Evolutionary conservation across 768 basidiomycete genomes (phyloP), one percentile per base, ranked within the genome.

Genomic region (Scleroderma citrinum): DNA sequence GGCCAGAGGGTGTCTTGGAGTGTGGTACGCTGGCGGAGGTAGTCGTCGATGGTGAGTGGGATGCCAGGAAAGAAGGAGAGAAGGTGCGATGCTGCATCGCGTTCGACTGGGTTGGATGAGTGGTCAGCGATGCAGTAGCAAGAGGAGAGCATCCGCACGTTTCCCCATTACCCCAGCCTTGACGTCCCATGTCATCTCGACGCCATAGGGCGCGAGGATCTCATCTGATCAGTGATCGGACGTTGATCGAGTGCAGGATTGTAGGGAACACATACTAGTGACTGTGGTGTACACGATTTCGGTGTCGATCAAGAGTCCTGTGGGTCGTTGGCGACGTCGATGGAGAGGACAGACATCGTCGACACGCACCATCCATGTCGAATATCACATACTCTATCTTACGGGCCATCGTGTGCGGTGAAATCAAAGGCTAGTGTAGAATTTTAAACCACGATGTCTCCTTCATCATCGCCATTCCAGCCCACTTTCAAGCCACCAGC

Each of bases 81-180:
- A 8, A 89, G 78, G 55, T 88, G 75, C n/a, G 70, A 66, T 3
- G 78, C 77, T 2, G 85, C 78, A 39, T 76, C 78, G 32, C 71
- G 66, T 68, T 86, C 83, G 50, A 85, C 91, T 87, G 53, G 41
- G 38, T 21, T 5, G n/a, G 34, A 14, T 6, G 26, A 30, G 17
- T 54, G 41, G 21, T 34, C 16, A 19, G 37, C 20, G 10, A 17
- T 23, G 12, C 23, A 20, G 12, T 40, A 23, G 31, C 11, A 35
- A 29, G n/a, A 16, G 21, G 24, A 37, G 23, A 39, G 20, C 24
- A 43, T 19, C 38, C 73, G 47, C 42, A 88, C 89, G 79, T 72
- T 85, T 87, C 47, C 90, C 90, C 90, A 92, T 92, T 49, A 86
- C 78, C 0, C 84, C 86, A n/a, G 86, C 82, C 61, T 92, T 91